These are phyloP conservation scores for Sphaerulina vaccinii DNA, from an alignment of 2,329 filamentous ascomycete genomes.

Conservation along the genomic window DNA sequence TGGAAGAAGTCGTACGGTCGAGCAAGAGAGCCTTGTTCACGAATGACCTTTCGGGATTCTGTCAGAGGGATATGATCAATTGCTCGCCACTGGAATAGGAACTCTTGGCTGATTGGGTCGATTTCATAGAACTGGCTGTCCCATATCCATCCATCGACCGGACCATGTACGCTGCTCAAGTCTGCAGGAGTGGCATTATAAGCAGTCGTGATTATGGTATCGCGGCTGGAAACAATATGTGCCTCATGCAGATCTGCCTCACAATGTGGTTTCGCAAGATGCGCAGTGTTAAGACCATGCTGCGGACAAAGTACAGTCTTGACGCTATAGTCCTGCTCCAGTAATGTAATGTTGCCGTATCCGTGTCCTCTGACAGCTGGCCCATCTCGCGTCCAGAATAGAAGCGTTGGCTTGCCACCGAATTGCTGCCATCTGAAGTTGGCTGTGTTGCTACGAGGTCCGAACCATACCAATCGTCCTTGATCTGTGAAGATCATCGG, in stretches of 20 bases:
- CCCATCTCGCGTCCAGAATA: constrained; percentile 24
- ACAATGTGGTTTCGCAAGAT: constrained; percentile 17
- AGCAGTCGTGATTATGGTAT: constrained; percentile 35
- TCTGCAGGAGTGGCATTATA: constrained; percentile 37
- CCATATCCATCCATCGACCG: constrained; percentile 36
- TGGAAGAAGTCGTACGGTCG: constrained; percentile 32
- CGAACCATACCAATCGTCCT: constrained; percentile 27
- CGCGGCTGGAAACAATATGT: constrained; percentile 30
- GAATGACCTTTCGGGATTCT: constrained; percentile 15
- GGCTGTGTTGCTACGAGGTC: constrained; percentile 16
- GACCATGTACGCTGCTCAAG: constrained; percentile 37
- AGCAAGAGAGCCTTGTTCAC: constrained; percentile 1
- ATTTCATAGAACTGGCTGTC: constrained; percentile 46
- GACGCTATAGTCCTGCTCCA: constrained; percentile 24
- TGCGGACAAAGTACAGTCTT: constrained; percentile 18
- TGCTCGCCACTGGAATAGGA: constrained; percentile 46
- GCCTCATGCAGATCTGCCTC: constrained; percentile 39
- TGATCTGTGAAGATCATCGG: constrained; percentile 23
- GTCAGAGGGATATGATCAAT: constrained; percentile 36
- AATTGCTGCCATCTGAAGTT: constrained; percentile 25
- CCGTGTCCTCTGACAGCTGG: constrained; percentile 25
- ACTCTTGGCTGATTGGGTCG: constrained; percentile 42
- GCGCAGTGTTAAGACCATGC: constrained; percentile 12
- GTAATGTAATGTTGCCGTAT: constrained; percentile 28
- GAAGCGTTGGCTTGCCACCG: constrained; percentile 19